These are phyloP conservation scores for Taphrina wiesneri DNA, from an alignment of 1,139 yeast genomes.

Conservation along the genomic window DNA sequence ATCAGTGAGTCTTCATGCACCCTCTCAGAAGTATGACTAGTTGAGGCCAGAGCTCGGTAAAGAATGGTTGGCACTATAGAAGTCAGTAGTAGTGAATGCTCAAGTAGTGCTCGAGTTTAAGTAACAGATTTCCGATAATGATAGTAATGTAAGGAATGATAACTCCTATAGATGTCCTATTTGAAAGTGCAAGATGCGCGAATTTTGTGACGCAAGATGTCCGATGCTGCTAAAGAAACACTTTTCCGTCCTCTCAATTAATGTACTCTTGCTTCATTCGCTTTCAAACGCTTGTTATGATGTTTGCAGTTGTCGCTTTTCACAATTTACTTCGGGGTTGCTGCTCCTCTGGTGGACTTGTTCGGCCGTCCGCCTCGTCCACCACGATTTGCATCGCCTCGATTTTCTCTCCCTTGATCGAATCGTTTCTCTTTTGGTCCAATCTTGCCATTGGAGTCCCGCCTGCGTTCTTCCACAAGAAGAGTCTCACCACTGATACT, in stretches of 20 bases:
- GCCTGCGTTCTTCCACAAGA: constrained; percentile 26
- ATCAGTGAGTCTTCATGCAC: neutral
- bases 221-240: constrained; percentile 8
- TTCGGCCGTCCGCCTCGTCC: constrained; percentile 9
- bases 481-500: constrained; percentile 17
- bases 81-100: neutral
- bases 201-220: neutral
- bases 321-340: constrained; percentile 5
- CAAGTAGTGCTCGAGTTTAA: neutral
- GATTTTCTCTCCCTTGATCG: constrained; percentile 1
- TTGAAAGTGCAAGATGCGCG: neutral
- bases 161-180: neutral
- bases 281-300: constrained; percentile 7
- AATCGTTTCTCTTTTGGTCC: constrained; percentile 25
- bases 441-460: constrained; percentile 21
- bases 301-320: neutral
- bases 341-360: constrained; percentile 9
- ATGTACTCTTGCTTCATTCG: constrained; percentile 9
- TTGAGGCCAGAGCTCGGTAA: neutral
- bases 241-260: constrained; percentile 17
- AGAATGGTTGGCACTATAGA: neutral
- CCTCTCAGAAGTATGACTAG: no score
- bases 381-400: constrained; percentile 9
- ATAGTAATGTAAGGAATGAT: neutral
- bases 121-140: neutral